Percentiles rank a stretch among this genome's conserved stretches.
Evolutionary conservation across 345 rosid genomes (phyloP).

Genomic region (Rhizophora mangle): DNA sequence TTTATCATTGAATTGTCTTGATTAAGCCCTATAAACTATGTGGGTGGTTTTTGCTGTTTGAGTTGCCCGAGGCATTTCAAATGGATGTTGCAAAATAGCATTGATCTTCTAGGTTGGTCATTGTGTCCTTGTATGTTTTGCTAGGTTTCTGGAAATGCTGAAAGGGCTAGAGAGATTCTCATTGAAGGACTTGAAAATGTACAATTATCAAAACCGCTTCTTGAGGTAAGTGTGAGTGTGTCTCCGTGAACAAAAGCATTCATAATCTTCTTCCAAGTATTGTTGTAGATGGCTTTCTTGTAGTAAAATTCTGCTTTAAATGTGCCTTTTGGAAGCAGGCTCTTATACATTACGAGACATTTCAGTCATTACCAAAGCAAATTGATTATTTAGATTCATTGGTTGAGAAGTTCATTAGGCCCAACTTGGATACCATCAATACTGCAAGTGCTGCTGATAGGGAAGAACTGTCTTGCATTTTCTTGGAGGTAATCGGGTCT

Average conservation of each 20-base stretch:
- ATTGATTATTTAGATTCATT: slow-evolving; percentile 65
- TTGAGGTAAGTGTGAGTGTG: slow-evolving; percentile 47
- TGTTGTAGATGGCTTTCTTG: no score
- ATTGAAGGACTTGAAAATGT: slow-evolving; percentile 68
- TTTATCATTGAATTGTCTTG: not conserved
- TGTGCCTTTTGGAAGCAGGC: slow-evolving; percentile 38
- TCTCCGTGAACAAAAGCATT: not conserved
- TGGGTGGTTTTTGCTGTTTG: not conserved
- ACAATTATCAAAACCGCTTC: slow-evolving; percentile 69
- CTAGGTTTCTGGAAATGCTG: slow-evolving; percentile 65
- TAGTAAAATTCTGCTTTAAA: no score
- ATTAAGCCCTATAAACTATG: not conserved
- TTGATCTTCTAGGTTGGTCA: not conserved
- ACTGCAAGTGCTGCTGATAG: slow-evolving; percentile 58
- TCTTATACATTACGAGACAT: slow-evolving; percentile 66
- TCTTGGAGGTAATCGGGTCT: slow-evolving; percentile 59
- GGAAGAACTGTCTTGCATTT: slow-evolving; percentile 85
- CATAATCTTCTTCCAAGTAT: not conserved
- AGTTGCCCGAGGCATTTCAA: not conserved
- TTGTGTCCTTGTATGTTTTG: slow-evolving; percentile 9
- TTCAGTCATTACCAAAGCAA: slow-evolving; percentile 61
- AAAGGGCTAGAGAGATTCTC: slow-evolving; percentile 73
- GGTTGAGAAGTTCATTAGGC: slow-evolving; percentile 63
- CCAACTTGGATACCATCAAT: slow-evolving; percentile 48
- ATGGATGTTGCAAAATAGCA: not conserved